Base-by-base conservation (phyloP, 2,329 filamentous ascomycete genomes). In the Aspergillus carbonarius region DNA sequence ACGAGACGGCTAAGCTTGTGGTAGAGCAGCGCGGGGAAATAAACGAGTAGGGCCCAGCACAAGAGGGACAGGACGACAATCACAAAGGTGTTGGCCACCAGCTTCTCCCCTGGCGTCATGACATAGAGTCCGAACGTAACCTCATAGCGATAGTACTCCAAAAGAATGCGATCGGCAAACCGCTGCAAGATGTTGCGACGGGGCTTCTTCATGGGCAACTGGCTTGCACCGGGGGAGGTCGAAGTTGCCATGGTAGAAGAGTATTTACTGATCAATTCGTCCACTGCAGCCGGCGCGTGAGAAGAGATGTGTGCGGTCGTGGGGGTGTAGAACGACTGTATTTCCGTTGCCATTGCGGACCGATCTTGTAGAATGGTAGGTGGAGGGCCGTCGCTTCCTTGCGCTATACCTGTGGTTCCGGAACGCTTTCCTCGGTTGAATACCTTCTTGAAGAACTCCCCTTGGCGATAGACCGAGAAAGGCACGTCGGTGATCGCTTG, bases 71-170 rank as follows among this genome's bases (percentile, higher is more conserved):
- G 53, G 46, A 72, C 66, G 9, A 74, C 62, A 1, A 78, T 37
- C 23, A 79, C 70, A 49, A 78, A 74, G 5, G 70, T 66, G 59
- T 80, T 79, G 58, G 76, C 70, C 10, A 76, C 70, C 8, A 75
- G 61, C 57, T 79, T 81, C 63, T 81, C 78, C 48, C 65, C 70
- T 1, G 76, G 70, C 0, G 75, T 78, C 74, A 81, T 72, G 23
- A 78, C 70, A 60, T 79, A 80, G 6, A 77, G 64, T 5, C 75
- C 74, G 56, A 76, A 79, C 3, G 78, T 80, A 48, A 80, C 76
- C 63, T 81, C 77, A 60, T 79, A 80, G 55, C 73, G 76, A 61
- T 80, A 79, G 56, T 79, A 79, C 64, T 72, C 73, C 20, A 80
- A 72, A 32, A 72, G 71, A 54, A 76, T 48, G 35, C 70, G 70